Percentiles rank a stretch among this genome's conserved stretches.
These are phyloP conservation scores for Starmerella sp. DNA, from an alignment of 805 yeast genomes.

Conservation along the genomic window DNA sequence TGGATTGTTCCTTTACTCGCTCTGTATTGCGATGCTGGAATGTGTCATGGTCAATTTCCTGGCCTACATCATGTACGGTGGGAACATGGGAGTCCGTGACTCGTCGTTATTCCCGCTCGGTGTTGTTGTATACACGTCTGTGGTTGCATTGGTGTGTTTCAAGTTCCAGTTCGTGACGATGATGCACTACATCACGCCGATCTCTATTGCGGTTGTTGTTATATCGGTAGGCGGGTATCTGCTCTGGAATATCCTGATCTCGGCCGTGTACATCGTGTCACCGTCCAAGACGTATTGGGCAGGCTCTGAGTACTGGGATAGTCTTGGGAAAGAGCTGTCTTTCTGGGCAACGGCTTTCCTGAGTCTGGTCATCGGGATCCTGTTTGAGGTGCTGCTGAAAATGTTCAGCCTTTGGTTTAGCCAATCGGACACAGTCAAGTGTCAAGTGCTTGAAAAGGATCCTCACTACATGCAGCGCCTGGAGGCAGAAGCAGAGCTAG, in stretches of 20 bases:
- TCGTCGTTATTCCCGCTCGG: slow-evolving; percentile 78
- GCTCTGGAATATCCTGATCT: slow-evolving; percentile 68
- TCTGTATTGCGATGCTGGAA: slow-evolving; percentile 60
- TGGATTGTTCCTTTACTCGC: slow-evolving; percentile 62
- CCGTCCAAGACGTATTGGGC: slow-evolving; percentile 58
- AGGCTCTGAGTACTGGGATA: slow-evolving; percentile 50
- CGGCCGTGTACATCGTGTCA: slow-evolving; percentile 48
- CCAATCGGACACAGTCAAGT: slow-evolving; percentile 69
- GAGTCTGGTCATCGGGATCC: slow-evolving; percentile 45
- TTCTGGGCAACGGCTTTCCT: slow-evolving; percentile 77
- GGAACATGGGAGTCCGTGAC: slow-evolving; percentile 47
- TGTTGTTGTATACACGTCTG: slow-evolving; percentile 57
- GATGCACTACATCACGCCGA: slow-evolving; percentile 48
- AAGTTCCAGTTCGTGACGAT: slow-evolving; percentile 76
- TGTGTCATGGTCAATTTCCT: slow-evolving; percentile 61
- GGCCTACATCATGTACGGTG: slow-evolving; percentile 60
- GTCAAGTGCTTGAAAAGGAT: slow-evolving; percentile 66
- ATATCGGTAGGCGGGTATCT: slow-evolving; percentile 79
- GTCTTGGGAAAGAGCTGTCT: slow-evolving; percentile 67
- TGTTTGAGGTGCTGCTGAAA: slow-evolving; percentile 55
- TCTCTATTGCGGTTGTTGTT: slow-evolving; percentile 52
- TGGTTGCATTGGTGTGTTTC: slow-evolving; percentile 60
- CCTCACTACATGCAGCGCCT: slow-evolving; percentile 52
- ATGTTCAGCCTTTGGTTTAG: slow-evolving; percentile 43
- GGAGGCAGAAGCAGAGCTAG: slow-evolving; percentile 61